phyloP scores from a whole-genome alignment of 2,329 filamentous ascomycete genomes.

The Verticillium nubilum region DNA sequence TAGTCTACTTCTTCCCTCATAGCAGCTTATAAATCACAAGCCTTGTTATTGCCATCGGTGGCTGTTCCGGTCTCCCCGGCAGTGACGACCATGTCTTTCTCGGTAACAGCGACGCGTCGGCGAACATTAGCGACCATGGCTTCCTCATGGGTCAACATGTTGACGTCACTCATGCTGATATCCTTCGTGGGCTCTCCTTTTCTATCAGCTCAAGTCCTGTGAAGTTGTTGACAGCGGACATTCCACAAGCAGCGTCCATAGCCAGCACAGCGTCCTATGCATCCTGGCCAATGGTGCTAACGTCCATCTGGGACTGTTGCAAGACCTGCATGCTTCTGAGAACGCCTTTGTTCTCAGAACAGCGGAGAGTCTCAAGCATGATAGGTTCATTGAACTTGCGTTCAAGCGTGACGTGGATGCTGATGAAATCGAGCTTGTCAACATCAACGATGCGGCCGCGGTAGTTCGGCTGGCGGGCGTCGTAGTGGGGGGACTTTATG shows the following conservation, averaged over 20 bases:
- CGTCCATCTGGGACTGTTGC: not conserved
- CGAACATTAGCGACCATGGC: too few relatives aligned
- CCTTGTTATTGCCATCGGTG: too few relatives aligned
- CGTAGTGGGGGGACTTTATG: not conserved
- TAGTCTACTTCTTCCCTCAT: too few relatives aligned
- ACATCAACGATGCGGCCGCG: not conserved
- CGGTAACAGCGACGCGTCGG: too few relatives aligned
- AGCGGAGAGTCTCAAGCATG: not conserved
- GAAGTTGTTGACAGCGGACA: too few relatives aligned
- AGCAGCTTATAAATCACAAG: too few relatives aligned
- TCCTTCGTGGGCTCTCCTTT: too few relatives aligned
- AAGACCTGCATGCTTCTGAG: not conserved
- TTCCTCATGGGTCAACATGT: too few relatives aligned
- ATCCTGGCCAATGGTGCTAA: not conserved
- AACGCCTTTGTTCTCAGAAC: not conserved
- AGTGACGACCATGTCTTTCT: too few relatives aligned
- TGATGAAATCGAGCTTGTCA: not conserved
- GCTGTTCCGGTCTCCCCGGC: too few relatives aligned
- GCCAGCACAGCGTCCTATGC: not conserved
- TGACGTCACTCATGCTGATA: too few relatives aligned
- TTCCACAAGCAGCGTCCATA: not conserved
- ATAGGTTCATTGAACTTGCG: not conserved
- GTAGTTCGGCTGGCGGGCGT: not conserved
- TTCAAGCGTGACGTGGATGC: not conserved
- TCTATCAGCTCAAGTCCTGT: too few relatives aligned